Conservation (phyloP, 345 rosid species). For the Chamaenerion angustifolium region DNA sequence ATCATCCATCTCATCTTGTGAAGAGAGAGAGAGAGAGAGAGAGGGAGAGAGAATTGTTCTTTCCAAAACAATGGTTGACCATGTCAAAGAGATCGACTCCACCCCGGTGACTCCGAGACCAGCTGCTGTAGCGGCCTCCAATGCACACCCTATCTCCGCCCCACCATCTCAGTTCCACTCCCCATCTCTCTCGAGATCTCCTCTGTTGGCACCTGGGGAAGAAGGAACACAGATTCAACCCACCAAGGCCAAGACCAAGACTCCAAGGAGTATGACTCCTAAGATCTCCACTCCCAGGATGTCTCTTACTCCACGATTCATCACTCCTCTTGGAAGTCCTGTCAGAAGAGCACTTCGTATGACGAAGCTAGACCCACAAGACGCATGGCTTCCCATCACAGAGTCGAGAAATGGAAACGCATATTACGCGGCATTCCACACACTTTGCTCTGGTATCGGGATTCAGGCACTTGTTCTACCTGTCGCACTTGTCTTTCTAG, state of each 20-base stretch:
- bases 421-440: slow-evolving; percentile 66
- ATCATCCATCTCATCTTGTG: not conserved
- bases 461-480: slow-evolving; percentile 83
- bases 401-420: slow-evolving; percentile 79
- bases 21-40: not conserved
- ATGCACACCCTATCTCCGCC: slow-evolving; percentile 47
- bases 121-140: slow-evolving; percentile 6
- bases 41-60: not conserved
- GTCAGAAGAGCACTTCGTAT: slow-evolving; percentile 33
- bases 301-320: slow-evolving; percentile 40
- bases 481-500: slow-evolving; percentile 68
- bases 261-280: slow-evolving; percentile 25
- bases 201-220: slow-evolving; percentile 20
- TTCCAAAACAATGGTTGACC: slow-evolving; percentile 19
- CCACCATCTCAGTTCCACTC: slow-evolving; percentile 68
- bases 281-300: slow-evolving; percentile 28
- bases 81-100: slow-evolving; percentile 20
- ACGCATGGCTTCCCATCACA: slow-evolving; percentile 90
- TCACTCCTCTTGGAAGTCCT: slow-evolving; percentile 51
- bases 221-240: slow-evolving; percentile 24
- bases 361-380: slow-evolving; percentile 50
- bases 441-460: slow-evolving; percentile 78
- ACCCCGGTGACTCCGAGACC: slow-evolving; percentile 26
- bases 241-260: slow-evolving; percentile 14
- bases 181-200: slow-evolving; percentile 54